These are phyloP conservation scores for Podospora pseudocomata DNA, from an alignment of 495 filamentous ascomycete genomes.

Conservation along the genomic window DNA sequence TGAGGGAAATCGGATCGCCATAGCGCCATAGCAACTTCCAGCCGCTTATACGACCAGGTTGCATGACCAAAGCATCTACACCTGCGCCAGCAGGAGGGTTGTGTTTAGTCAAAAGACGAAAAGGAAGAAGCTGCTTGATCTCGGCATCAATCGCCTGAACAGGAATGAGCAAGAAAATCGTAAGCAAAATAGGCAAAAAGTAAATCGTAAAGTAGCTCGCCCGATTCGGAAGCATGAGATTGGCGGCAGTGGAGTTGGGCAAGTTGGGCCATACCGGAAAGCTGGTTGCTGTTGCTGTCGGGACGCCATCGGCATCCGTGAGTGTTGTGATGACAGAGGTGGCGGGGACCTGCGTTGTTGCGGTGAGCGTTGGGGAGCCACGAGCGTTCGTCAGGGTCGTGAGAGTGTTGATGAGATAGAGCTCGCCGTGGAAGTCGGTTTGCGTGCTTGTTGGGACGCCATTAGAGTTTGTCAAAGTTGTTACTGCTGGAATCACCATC, in stretches of 20 bases:
- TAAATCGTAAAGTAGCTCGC: constrained; percentile 12
- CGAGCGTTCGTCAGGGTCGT: not conserved
- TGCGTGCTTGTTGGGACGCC: constrained; percentile 1
- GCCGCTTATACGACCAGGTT: not conserved
- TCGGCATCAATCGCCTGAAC: constrained; percentile 10
- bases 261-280: constrained; percentile 11
- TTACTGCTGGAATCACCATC: not conserved
- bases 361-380: not conserved
- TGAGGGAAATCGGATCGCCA: constrained; percentile 3
- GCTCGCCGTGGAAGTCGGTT: not conserved
- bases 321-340: not conserved
- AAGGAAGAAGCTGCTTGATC: constrained; percentile 9
- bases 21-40: not conserved
- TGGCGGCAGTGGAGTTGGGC: constrained; percentile 7
- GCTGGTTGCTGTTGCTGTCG: constrained; percentile 3
- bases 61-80: constrained; percentile 1
- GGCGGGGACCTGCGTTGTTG: constrained; percentile 1
- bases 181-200: constrained; percentile 12
- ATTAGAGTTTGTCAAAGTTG: not conserved
- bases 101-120: not conserved
- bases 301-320: not conserved
- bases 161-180: constrained; percentile 4
- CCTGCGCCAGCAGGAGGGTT: not conserved
- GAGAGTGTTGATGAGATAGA: not conserved
- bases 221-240: not conserved